phyloP scores from a whole-genome alignment of 306 rosid species.

The Parietaria judaica region DNA sequence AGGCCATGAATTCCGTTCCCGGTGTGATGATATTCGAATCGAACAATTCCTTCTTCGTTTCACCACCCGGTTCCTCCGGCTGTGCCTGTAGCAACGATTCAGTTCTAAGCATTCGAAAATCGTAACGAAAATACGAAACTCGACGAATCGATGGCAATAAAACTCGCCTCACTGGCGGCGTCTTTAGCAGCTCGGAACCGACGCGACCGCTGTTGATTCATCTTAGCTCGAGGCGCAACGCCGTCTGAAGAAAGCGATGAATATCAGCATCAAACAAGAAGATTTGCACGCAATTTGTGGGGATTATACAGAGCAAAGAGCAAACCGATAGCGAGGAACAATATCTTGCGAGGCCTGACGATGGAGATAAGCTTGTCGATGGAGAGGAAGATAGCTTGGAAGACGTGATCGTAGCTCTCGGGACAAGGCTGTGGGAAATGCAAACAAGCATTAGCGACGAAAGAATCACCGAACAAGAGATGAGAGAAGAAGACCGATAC shows the following conservation, averaged over 20 bases:
- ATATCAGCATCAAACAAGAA: background rate
- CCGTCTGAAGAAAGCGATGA: constrained; percentile 11
- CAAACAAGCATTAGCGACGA: background rate
- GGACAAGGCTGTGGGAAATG: constrained; percentile 13
- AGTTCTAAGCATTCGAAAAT: background rate
- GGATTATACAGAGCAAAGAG: background rate
- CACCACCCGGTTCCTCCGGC: background rate
- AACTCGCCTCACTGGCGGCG: constrained; percentile 18
- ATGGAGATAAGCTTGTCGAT: constrained; percentile 15
- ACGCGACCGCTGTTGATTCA: constrained; percentile 27
- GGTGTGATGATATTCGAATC: constrained; percentile 29
- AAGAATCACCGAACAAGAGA: background rate
- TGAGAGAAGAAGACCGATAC: background rate
- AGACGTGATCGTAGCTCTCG: constrained; percentile 16
- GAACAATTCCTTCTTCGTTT: background rate
- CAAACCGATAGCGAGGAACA: constrained; percentile 23
- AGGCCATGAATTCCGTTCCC: constrained; percentile 25
- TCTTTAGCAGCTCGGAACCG: constrained; percentile 22
- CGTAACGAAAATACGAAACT: too few relatives aligned
- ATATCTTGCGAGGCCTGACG: constrained; percentile 20
- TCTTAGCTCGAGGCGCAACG: constrained; percentile 29
- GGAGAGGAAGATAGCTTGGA: constrained; percentile 14
- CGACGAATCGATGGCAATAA: background rate
- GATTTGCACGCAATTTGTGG: background rate
- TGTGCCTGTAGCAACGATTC: background rate